These are phyloP conservation scores for Polyplosphaeria fusca DNA, from an alignment of 495 filamentous ascomycete species.

Conservation along the genomic window DNA sequence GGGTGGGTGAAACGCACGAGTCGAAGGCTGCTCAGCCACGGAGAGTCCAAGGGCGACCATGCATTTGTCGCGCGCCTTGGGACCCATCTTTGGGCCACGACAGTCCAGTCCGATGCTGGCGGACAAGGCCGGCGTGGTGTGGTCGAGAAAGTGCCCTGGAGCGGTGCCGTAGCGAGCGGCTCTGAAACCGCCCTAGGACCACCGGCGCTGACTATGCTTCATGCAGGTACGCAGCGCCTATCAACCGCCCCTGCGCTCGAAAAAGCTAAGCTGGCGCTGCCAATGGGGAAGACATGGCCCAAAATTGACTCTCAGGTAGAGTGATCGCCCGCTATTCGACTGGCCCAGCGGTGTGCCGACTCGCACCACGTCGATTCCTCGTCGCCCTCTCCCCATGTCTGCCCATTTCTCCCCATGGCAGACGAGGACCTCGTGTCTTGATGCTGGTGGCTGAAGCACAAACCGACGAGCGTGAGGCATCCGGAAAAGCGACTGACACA, in stretches of 20 bases:
- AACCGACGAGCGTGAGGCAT: neutral
- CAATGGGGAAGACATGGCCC: neutral
- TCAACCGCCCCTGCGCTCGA: neutral
- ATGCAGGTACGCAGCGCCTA: slow-evolving; percentile 22
- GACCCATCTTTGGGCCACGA: slow-evolving; percentile 4
- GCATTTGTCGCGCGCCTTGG: slow-evolving; percentile 30
- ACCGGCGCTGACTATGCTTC: neutral
- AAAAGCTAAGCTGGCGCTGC: slow-evolving; percentile 6
- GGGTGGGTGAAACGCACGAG: slow-evolving; percentile 8
- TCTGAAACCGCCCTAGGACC: slow-evolving; percentile 17
- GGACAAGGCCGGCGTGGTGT: slow-evolving; percentile 3
- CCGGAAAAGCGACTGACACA: neutral
- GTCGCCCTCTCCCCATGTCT: neutral
- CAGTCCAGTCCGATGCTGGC: neutral
- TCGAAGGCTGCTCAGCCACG: slow-evolving; percentile 17
- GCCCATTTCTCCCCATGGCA: no score
- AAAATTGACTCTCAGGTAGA: slow-evolving; percentile 4
- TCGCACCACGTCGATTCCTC: neutral
- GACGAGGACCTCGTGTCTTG: neutral
- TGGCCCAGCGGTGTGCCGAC: slow-evolving; percentile 2
- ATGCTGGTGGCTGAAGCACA: neutral
- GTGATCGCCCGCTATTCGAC: slow-evolving; percentile 5
- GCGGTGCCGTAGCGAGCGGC: slow-evolving; percentile 12
- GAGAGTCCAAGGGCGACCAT: slow-evolving; percentile 4
- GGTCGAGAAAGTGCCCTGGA: neutral